These are phyloP conservation scores for Keithomyces neogunnii DNA, from an alignment of 2,329 filamentous ascomycete genomes.

Conservation along the genomic window DNA sequence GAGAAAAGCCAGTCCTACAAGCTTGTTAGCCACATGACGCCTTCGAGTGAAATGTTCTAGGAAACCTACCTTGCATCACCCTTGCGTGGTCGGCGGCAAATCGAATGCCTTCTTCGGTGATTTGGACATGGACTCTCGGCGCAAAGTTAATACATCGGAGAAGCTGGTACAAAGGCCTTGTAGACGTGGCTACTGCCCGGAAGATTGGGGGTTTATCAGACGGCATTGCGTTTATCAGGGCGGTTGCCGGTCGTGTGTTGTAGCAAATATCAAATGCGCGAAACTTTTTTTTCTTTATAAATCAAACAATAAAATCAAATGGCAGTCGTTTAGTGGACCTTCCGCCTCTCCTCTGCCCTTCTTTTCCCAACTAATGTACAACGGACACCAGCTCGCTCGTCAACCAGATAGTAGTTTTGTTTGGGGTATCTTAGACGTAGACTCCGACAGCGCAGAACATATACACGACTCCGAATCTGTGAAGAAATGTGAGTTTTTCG, in stretches of 20 bases:
- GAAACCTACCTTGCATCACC: conserved; percentile 71
- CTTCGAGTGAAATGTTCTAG: conserved; percentile 1
- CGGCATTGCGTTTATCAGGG: conserved; percentile 16
- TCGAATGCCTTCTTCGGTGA: conserved; percentile 75
- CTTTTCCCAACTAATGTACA: conserved; percentile 30
- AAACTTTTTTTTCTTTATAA: conserved; percentile 3
- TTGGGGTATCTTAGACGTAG: conserved; percentile 70
- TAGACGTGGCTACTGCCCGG: conserved; percentile 68
- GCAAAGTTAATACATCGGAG: conserved; percentile 51
- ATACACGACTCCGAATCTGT: conserved; percentile 86
- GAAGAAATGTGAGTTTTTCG: background rate
- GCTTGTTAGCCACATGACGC: background rate
- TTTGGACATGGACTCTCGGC: conserved; percentile 56
- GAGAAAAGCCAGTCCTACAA: conserved; percentile 56
- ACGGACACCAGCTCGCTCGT: conserved; percentile 16
- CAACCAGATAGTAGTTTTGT: conserved; percentile 6
- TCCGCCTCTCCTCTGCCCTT: conserved; percentile 15
- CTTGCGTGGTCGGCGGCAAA: conserved; percentile 84
- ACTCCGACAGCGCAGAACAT: conserved; percentile 99
- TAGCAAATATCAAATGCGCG: background rate
- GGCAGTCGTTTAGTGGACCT: conserved; percentile 19
- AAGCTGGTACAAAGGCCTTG: conserved; percentile 62
- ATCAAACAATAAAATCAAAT: conserved; percentile 13
- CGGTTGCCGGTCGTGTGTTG: conserved; percentile 1
- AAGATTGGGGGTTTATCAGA: conserved; percentile 47